Evolutionary conservation across 352 stramenopile species (phyloP).

Genomic region (Phytophthora agathidicida): DNA sequence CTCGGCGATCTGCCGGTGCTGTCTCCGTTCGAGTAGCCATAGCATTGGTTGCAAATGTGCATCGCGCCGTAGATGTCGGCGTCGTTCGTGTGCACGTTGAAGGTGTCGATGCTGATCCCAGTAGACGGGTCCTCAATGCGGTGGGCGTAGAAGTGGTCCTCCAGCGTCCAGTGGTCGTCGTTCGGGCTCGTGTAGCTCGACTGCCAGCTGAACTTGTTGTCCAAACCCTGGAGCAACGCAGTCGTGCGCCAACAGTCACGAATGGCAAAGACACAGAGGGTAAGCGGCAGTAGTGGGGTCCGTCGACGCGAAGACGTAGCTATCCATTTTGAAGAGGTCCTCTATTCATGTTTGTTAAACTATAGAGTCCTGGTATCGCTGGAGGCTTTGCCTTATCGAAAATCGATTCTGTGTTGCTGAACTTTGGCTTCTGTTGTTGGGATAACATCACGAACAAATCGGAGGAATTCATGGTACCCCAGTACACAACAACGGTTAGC

Average conservation of each 20-base stretch:
- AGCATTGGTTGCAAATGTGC: conserved; percentile 65
- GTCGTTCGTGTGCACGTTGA: conserved; percentile 59
- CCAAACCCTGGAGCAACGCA: conserved; percentile 27
- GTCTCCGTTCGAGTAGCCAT: conserved; percentile 44
- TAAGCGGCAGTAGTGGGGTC: too few species aligned
- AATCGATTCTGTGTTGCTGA: conserved; percentile 44
- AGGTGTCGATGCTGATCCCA: conserved; percentile 58
- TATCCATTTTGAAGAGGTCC: too few species aligned
- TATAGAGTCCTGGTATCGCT: too few species aligned
- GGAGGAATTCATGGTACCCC: conserved; percentile 56
- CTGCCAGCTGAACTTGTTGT: conserved; percentile 59
- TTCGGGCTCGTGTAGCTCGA: conserved; percentile 50
- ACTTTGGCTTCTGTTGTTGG: conserved; percentile 44
- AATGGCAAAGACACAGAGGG: too few species aligned
- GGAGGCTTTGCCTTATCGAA: conserved; percentile 12
- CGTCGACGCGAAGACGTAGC: too few species aligned
- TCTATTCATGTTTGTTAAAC: too few species aligned
- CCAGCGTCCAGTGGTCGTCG: conserved; percentile 54
- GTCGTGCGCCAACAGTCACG: too few species aligned
- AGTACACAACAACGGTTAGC: conserved; percentile 37
- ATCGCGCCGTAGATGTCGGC: conserved; percentile 48
- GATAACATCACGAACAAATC: conserved; percentile 57
- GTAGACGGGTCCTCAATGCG: conserved; percentile 36
- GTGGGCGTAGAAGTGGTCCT: conserved; percentile 64
- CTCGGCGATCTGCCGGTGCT: conserved; percentile 39